Evolutionary conservation across 805 yeast genomes (phyloP), one percentile per base, ranked within the genome.

Genomic region (Candida succiphila): DNA sequence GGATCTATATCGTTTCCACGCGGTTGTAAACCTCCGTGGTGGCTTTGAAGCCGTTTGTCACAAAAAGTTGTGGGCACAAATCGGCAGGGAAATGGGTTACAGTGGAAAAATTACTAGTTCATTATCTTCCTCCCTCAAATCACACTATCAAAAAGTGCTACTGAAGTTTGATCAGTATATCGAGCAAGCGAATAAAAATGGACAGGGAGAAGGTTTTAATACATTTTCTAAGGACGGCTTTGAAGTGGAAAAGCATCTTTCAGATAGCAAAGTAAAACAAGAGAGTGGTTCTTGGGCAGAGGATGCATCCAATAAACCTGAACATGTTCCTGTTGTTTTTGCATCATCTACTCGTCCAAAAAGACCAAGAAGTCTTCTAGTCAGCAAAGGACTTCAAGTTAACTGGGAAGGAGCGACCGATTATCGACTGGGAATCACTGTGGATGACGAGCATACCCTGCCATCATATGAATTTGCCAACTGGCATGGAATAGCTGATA

Each of bases 51-150:
- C 56, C 9, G 87, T 84, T n/a, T 70, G 80, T 30, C 54, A 66
- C 35, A 69, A 68, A 36, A 80, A 81, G 46, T 61, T 73, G 30
- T 85, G 95, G 95, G 86, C 86, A 1, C 86, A 81, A 47, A 69
- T 85, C 8, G 89, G 89, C 12, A 63, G 87, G 35, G 94, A 83
- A 44, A 57, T 85, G 32, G 94, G 94, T 0, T 81, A 77, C 49
- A 68, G 74, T 22, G 86, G 85, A 2, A 69, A 75, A 43, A 75
- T 77, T 33, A 76, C 78, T 71, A 76, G 83, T 22, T 77, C 86
- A 10, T 52, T 81, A 29, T 75, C 85, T 12, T 70, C 86, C 13
- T 69, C 86, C 1, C 57, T 82, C 39, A 73, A 78, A 46, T 54
- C 72, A 2, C 71, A 81, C 1, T 78, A 78, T 45, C 63, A 65